Base-by-base conservation (phyloP, 805 yeast genomes). In the Ogataea philodendri region DNA sequence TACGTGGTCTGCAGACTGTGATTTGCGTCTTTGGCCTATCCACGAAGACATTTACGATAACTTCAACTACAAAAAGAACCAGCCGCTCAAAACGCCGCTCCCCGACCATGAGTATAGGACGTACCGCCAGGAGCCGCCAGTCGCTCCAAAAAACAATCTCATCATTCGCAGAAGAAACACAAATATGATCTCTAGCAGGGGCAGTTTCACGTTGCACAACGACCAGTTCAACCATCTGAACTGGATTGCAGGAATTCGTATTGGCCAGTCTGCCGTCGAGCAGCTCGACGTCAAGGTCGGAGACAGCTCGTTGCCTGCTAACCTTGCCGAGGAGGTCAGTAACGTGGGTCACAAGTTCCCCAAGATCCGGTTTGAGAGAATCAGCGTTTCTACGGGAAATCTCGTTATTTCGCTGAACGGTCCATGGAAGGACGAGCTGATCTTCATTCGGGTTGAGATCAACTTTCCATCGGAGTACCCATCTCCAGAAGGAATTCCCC, bases 201-300 rank as follows among this genome's bases (percentile, higher is more conserved):
- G 45, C 43, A 61, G 42, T 50, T 57, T 39, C 60, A 66, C 31
- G 60, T 57, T 49, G 27, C 65, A 30, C 42, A 69, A 41, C 55
- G 70, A 29, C 52, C 74, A 37, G 38, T 69, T 54, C 52, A 78
- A 81, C 48, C 95, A 86, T 53, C 63, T 90, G 42, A 80, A 83
- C 45, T 90, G 97, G 97, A 79, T 94, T 23, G 81, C 96, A 0
- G 97, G 97, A 33, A 95, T 90, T 6, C 69, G 88, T 39, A 76
- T 90, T 45, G 86, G 86, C 1, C 64, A 68, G 26, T 56, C 75
- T 7, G 74, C 72, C 4, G 62, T 65, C 37, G 47, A 49, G 16
- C 46, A 49, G 27, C 51, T 57, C 7, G 61, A 50, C 30, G 55
- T 31, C 11, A 59, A 63, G 32, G 65, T 63, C 15, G 66, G 61